Base-by-base conservation (phyloP, 225 moss, liverwort and hornwort species). In the Ulota crispa region DNA sequence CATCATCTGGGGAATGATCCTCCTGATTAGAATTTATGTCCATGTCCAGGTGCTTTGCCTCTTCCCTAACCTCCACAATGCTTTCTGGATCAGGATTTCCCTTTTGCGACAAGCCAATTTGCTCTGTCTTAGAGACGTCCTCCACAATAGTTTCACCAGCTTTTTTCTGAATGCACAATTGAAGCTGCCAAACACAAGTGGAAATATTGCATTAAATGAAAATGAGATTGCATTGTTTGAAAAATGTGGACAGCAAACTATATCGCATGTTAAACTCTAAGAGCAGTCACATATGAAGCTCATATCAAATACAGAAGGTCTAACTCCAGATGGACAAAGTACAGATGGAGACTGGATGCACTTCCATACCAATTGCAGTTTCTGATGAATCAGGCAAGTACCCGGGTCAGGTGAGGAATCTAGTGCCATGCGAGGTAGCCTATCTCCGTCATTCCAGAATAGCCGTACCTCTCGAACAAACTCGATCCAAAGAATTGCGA, bases 381-480 rank as follows among this genome's bases (percentile, higher is more conserved):
- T 98, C 86, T 98, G 98, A 83, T 94, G 92, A 52, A 98, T 66
- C 11, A 95, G 73, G 78, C 94, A 95, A 73, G 94, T 86, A 57
- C 78, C 78, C 69, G 91, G 85, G 64, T 98, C 93, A 56, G 95
- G 95, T 64, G 89, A 72, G 54, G 87, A 86, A 82, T 93, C 91
- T 16, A 66, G 72, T 78, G 95, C 85, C 73, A 98, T 86, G 61
- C 98, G 90, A 47, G 98, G 95, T 59, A 98, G 84, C 70, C 92
- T 86, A 27, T 90, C 90, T 64, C 92, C 91, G 64, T 98, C 93
- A 81, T 98, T 88, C 98, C 98, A 98, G 64, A 93, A 98, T 72
- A 87, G 93, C 2, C 98, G 93, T 65, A 98, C 90, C 81, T 98
- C 98, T 79, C 95, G 92, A 83, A 98, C 91, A 85, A 98, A 98